Evolutionary conservation across 129 eudicot species (phyloP).

Genomic region (Scalesia atractyloides): DNA sequence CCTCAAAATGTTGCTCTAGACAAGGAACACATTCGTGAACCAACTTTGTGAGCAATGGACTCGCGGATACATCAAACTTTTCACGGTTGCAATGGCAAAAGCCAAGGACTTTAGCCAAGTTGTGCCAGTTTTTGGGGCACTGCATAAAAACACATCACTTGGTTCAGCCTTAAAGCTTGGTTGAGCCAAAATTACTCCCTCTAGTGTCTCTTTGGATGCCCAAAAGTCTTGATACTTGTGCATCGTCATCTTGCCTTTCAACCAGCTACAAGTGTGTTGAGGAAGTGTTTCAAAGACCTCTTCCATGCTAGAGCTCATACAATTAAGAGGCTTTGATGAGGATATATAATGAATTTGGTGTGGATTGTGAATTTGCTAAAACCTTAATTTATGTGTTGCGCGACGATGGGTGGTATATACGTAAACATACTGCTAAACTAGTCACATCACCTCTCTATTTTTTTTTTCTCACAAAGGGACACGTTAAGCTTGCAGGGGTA

Average conservation of each 20-base stretch:
- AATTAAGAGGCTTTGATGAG: no score
- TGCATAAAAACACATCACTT: not conserved
- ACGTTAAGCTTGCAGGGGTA: no score
- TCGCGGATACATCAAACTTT: no score
- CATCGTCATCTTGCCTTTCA: not conserved
- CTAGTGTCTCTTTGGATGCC: not conserved
- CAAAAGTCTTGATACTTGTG: constrained; percentile 7
- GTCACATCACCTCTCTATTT: no score
- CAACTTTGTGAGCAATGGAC: not conserved
- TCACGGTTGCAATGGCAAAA: no score
- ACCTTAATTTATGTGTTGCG: not conserved
- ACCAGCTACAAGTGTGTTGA: constrained; percentile 11
- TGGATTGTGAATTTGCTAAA: not conserved
- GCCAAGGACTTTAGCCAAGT: not conserved
- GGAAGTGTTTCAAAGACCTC: not conserved
- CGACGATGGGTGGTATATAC: no score
- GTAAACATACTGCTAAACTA: no score
- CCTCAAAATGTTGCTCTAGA: not conserved
- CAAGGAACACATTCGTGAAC: not conserved
- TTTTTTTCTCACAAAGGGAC: no score
- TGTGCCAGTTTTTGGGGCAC: not conserved
- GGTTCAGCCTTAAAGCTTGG: not conserved
- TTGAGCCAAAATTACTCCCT: not conserved
- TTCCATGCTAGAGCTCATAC: not conserved
- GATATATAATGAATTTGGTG: not conserved